Evolutionary conservation across 2,329 filamentous ascomycete genomes (phyloP), one percentile per base, ranked within the genome.

Genomic region (Neonectria magnoliae): DNA sequence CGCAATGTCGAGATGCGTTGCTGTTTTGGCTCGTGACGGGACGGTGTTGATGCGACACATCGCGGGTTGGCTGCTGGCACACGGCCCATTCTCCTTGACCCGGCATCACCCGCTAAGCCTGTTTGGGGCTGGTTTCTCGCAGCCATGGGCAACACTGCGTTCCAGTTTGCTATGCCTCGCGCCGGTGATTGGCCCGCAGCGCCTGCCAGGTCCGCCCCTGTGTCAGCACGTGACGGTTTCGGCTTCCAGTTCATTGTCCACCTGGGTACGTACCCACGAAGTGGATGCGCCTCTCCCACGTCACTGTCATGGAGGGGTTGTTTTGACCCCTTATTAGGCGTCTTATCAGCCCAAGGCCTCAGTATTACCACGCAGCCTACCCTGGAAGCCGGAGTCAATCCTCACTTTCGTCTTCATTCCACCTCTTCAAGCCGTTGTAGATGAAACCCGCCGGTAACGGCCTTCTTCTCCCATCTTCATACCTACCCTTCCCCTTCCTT

Each of bases 101-200:
- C 66, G 61, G 64, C 66, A 68, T 65, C 52, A 55, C 54, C 56
- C 62, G 55, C 71, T 70, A 71, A 58, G 8, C 75, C 62, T 18
- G 7, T 65, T 73, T 31, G 2, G 71, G 73, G 8, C 60, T 71
- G 56, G 75, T 38, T 22, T 36, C 25, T 76, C 65, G 74, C 72
- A 76, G 69, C 74, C 74, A 76, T 76, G 72, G 75, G 75, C 75
- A 76, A 76, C 75, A 75, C 55, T 54, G 66, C 67, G 60, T 56
- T 63, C 58, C 65, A 52, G 59, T 63, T 72, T 61, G 44, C 66
- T 50, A 33, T 48, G 11, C 57, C 61, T 68, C 63, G 67, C 70
- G 68, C 71, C 67, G 65, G 66, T 75, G 60, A 58, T 63, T 63
- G 60, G 60, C 31, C 41, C 31, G 47, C 50, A 53, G 13, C 29